These are phyloP conservation scores for Fusarium zealandicum DNA, from an alignment of 2,329 filamentous ascomycete genomes.

Conservation along the genomic window DNA sequence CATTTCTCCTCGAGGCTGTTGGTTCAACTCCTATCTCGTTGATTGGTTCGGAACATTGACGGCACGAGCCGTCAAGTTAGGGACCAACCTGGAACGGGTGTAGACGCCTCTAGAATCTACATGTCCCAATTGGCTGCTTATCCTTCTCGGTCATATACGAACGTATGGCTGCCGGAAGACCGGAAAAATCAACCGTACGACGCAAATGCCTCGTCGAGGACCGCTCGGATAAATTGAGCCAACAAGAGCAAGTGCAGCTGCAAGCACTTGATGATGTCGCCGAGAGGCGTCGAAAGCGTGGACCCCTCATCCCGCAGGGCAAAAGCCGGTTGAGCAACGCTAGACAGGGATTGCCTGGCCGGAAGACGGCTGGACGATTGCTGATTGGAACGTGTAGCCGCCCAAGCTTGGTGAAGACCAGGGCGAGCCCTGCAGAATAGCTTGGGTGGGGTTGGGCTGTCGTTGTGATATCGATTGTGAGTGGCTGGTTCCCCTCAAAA, in stretches of 20 bases:
- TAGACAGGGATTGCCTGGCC: not conserved
- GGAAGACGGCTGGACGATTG: slow-evolving; percentile 2
- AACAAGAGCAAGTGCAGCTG: too few species aligned
- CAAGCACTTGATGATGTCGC: not conserved
- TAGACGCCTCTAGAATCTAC: not conserved
- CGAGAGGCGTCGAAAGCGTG: not conserved
- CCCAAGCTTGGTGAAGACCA: slow-evolving; percentile 23
- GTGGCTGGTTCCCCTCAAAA: slow-evolving; percentile 24
- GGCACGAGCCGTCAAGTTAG: too few species aligned
- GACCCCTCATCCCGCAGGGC: not conserved
- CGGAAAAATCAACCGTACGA: not conserved
- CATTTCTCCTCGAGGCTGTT: too few species aligned
- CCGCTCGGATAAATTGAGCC: too few species aligned
- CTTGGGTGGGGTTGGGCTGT: slow-evolving; percentile 8
- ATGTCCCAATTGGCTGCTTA: too few species aligned
- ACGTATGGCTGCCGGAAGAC: not conserved
- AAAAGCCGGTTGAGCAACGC: not conserved
- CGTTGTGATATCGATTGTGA: slow-evolving; percentile 14
- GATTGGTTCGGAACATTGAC: too few species aligned
- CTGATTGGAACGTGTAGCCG: slow-evolving; percentile 26
- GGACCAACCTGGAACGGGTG: not conserved
- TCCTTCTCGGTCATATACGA: too few species aligned
- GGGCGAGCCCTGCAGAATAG: slow-evolving; percentile 22
- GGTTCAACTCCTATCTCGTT: too few species aligned
- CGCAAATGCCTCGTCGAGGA: not conserved